These are phyloP conservation scores for Xylariaceae sp. DNA, from an alignment of 2,329 filamentous ascomycete genomes.

Conservation along the genomic window DNA sequence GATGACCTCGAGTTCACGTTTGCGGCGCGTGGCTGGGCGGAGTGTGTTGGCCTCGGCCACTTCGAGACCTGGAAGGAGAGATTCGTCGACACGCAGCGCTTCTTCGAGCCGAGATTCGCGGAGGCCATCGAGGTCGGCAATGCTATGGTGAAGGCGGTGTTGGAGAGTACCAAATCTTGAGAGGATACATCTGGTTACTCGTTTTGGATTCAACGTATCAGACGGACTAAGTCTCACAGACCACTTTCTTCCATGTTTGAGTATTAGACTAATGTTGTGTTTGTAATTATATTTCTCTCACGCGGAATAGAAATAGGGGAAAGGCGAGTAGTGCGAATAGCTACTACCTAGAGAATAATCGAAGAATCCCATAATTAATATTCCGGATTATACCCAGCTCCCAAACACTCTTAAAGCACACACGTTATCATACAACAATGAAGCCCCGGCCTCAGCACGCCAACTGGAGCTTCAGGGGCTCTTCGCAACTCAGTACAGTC, in stretches of 20 bases:
- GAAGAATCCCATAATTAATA: too few relatives aligned
- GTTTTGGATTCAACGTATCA: background rate
- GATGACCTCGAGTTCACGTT: slow-evolving; percentile 98
- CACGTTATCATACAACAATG: too few relatives aligned
- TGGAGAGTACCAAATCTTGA: slow-evolving; percentile 63
- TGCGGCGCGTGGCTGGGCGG: slow-evolving; percentile 91
- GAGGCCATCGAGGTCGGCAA: slow-evolving; percentile 86
- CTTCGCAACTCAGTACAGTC: background rate
- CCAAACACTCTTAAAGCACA: too few relatives aligned
- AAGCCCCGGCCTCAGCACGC: too few relatives aligned
- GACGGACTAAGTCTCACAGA: background rate
- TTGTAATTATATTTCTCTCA: too few relatives aligned
- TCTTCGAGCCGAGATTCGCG: slow-evolving; percentile 85
- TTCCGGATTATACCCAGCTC: too few relatives aligned
- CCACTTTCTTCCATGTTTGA: too few relatives aligned
- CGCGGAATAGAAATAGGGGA: too few relatives aligned
- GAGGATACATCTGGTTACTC: background rate
- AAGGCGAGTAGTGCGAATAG: too few relatives aligned
- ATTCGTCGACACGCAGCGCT: slow-evolving; percentile 83
- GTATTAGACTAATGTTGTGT: too few relatives aligned
- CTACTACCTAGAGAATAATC: too few relatives aligned
- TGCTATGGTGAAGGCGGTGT: slow-evolving; percentile 93
- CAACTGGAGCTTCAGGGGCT: too few relatives aligned
- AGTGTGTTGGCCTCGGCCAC: slow-evolving; percentile 84
- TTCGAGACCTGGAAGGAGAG: slow-evolving; percentile 90